Evolutionary conservation across 2,329 filamentous ascomycete species (phyloP).

Genomic region (Fusarium compactum): DNA sequence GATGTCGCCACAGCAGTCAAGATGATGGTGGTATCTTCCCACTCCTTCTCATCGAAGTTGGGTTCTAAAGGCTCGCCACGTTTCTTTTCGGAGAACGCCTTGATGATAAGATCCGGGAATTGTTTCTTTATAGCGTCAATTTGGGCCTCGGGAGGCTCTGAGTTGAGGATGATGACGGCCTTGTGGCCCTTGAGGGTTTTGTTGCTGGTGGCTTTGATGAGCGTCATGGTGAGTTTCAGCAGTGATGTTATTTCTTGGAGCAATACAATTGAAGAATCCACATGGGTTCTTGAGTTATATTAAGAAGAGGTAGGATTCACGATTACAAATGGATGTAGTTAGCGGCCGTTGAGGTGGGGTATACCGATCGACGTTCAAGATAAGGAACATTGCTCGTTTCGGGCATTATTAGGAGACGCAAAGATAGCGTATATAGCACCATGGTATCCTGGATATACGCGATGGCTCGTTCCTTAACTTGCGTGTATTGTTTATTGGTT

Average conservation of each 20-base stretch:
- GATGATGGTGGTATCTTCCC: constrained; percentile 63
- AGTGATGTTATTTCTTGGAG: background rate
- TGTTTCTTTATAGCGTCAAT: constrained; percentile 53
- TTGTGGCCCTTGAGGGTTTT: constrained; percentile 62
- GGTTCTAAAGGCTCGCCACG: constrained; percentile 48
- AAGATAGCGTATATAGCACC: constrained; percentile 1
- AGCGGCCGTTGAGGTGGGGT: constrained; percentile 45
- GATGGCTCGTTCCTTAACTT: background rate
- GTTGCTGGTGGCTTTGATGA: constrained; percentile 45
- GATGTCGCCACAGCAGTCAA: constrained; percentile 53
- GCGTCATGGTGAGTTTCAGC: constrained; percentile 22
- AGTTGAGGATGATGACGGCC: constrained; percentile 57
- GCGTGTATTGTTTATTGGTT: too few relatives aligned
- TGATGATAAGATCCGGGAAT: constrained; percentile 61
- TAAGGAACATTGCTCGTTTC: constrained; percentile 5
- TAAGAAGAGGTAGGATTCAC: rapidly evolving
- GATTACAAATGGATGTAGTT: constrained; percentile 40
- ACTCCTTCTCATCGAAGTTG: constrained; percentile 54
- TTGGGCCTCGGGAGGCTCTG: constrained; percentile 49
- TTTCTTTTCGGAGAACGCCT: constrained; percentile 43
- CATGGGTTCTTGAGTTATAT: constrained; percentile 5
- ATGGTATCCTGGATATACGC: rapidly evolving
- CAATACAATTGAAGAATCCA: rapidly evolving
- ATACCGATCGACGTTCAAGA: constrained; percentile 39
- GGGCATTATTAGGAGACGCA: background rate